A percentile compares a stretch with the other conserved stretches of the same genome.
phyloP scores from a whole-genome alignment of 306 rosid species.

The Cajanus cajan region DNA sequence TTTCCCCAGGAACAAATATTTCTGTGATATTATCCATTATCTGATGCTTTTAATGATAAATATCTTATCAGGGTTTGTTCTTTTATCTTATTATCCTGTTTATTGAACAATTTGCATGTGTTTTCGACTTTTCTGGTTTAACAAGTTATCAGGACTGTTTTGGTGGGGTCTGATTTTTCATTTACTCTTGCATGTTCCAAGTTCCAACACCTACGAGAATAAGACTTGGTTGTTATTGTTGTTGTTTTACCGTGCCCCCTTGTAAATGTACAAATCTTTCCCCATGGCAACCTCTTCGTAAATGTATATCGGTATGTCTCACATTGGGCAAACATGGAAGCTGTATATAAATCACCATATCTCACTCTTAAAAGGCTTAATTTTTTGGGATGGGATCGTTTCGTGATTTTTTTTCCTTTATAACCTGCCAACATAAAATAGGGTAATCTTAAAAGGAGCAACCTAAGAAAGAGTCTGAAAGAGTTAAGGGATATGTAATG shows the following conservation, averaged over 20 bases:
- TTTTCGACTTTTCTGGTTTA: not conserved
- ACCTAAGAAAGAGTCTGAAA: too few relatives aligned
- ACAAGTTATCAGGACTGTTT: not conserved
- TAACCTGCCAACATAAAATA: not conserved
- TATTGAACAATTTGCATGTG: not conserved
- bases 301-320: not conserved
- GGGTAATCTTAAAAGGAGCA: not conserved
- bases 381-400: not conserved
- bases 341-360: not conserved
- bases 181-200: not conserved
- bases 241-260: not conserved
- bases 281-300: not conserved
- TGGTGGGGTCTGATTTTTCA: not conserved
- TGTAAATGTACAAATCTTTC: not conserved
- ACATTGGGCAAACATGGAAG: not conserved
- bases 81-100: not conserved
- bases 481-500: not conserved
- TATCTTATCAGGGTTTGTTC: constrained; percentile 1
- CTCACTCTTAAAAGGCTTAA: not conserved
- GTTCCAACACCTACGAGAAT: not conserved
- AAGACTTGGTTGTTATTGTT: not conserved
- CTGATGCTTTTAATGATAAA: not conserved
- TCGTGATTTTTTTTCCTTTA: not conserved
- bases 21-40: not conserved
- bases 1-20: not conserved